Evolutionary conservation across 257 asterid species (phyloP).

Genomic region (Lycium barbarum): DNA sequence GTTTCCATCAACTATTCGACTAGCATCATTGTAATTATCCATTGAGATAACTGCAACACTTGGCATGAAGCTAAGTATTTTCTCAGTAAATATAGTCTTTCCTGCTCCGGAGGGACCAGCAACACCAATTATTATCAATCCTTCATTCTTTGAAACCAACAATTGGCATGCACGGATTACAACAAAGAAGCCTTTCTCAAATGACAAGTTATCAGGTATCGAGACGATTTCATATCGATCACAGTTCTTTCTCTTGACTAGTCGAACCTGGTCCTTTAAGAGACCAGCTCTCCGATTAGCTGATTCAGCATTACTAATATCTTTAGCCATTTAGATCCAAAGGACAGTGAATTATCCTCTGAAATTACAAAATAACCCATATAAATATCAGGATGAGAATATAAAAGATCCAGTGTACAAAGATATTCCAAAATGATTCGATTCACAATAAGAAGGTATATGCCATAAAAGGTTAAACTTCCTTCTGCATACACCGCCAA

Average conservation of each 20-base stretch:
- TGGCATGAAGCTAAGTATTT: conserved; percentile 85
- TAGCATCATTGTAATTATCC: conserved; percentile 97
- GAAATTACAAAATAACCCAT: conserved; percentile 34
- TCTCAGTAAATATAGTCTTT: conserved; percentile 75
- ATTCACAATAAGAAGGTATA: neutral
- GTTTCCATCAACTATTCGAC: conserved; percentile 95
- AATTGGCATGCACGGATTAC: conserved; percentile 89
- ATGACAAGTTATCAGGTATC: conserved; percentile 75
- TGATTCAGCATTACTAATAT: conserved; percentile 48
- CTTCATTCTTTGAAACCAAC: conserved; percentile 86
- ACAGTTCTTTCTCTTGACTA: conserved; percentile 78
- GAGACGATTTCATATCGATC: conserved; percentile 78
- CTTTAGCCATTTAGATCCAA: conserved; percentile 55
- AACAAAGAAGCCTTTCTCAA: conserved; percentile 96
- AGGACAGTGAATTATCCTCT: conserved; percentile 41
- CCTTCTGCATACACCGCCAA: neutral
- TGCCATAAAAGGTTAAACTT: neutral
- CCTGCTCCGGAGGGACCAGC: conserved; percentile 99
- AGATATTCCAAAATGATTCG: conserved; percentile 16
- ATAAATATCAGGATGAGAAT: conserved; percentile 14
- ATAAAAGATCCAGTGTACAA: conserved; percentile 3
- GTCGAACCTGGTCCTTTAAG: conserved; percentile 88
- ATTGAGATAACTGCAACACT: conserved; percentile 91
- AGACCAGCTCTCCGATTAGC: conserved; percentile 72
- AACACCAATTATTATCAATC: conserved; percentile 76